phyloP scores from a whole-genome alignment of 1,284 basidiomycete species.

The Rhodotorula glutinis region DNA sequence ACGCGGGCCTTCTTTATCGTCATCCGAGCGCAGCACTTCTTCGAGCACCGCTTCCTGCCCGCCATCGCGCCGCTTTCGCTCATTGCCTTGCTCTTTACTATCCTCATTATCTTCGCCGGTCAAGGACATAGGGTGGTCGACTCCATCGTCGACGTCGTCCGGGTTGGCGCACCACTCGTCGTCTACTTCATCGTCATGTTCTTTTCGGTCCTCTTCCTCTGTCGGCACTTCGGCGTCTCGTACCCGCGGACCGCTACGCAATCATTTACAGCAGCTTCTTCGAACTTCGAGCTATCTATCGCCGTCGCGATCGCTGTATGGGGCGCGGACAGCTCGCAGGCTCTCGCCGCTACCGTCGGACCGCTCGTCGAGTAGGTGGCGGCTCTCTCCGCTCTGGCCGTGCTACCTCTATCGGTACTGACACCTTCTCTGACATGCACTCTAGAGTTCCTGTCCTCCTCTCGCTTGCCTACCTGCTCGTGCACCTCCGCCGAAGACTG shows the following conservation, averaged over 20 bases:
- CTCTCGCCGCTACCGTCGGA: slow-evolving; percentile 62
- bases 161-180: slow-evolving; percentile 73
- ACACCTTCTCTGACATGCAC: too few relatives aligned
- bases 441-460: slow-evolving; percentile 48
- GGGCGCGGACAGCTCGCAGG: slow-evolving; percentile 68
- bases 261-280: slow-evolving; percentile 53
- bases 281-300: slow-evolving; percentile 69
- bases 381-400: too few relatives aligned
- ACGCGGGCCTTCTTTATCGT: slow-evolving; percentile 61
- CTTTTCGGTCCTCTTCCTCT: slow-evolving; percentile 68
- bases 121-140: slow-evolving; percentile 61
- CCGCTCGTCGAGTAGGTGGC: not conserved
- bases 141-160: slow-evolving; percentile 69
- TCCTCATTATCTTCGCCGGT: slow-evolving; percentile 41
- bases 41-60: slow-evolving; percentile 61
- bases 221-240: slow-evolving; percentile 50
- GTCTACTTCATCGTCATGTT: slow-evolving; percentile 52
- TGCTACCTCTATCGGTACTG: too few relatives aligned
- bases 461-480: slow-evolving; percentile 4
- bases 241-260: slow-evolving; percentile 61
- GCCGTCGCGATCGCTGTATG: slow-evolving; percentile 76
- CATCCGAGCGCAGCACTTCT: slow-evolving; percentile 55
- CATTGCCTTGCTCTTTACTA: slow-evolving; percentile 72
- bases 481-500: slow-evolving; percentile 8
- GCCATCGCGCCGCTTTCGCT: slow-evolving; percentile 56